phyloP scores from a whole-genome alignment of 495 filamentous ascomycete species.

The Hypomontagnella submonticulosa region DNA sequence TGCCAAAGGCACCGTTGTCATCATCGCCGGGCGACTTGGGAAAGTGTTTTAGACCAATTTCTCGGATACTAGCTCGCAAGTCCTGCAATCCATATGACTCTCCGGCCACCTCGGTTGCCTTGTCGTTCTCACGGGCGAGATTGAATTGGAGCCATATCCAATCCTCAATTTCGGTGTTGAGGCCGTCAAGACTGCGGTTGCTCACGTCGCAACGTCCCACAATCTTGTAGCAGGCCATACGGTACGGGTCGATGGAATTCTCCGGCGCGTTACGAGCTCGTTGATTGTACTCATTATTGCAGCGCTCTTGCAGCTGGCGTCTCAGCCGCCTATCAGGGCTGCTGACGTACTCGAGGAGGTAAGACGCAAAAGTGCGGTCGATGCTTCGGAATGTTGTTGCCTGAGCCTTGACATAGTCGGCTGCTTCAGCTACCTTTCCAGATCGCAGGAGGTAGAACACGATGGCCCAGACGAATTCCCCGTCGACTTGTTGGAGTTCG shows the following conservation, averaged over 20 bases:
- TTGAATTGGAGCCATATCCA: constrained; percentile 98
- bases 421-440: constrained; percentile 85
- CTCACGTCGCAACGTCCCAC: constrained; percentile 92
- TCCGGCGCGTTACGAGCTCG: constrained; percentile 84
- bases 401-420: constrained; percentile 83
- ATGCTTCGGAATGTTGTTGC: constrained; percentile 82
- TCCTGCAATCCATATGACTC: constrained; percentile 91
- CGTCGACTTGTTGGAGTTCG: constrained; percentile 76
- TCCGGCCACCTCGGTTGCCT: constrained; percentile 81
- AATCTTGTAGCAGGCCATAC: constrained; percentile 97
- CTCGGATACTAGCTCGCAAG: constrained; percentile 81
- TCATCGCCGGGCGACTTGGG: constrained; percentile 72
- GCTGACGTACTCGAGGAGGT: constrained; percentile 81
- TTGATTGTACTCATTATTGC: constrained; percentile 88
- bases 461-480: constrained; percentile 91
- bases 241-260: constrained; percentile 90
- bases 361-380: constrained; percentile 89
- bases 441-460: constrained; percentile 92
- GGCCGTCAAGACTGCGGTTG: constrained; percentile 79
- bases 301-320: constrained; percentile 81
- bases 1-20: constrained; percentile 79
- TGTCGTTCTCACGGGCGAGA: constrained; percentile 87
- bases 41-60: constrained; percentile 92
- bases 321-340: constrained; percentile 77
- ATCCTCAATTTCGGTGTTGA: constrained; percentile 86